These are phyloP conservation scores for Ophiostoma ulmi DNA, from an alignment of 2,329 filamentous ascomycete genomes.

Conservation along the genomic window DNA sequence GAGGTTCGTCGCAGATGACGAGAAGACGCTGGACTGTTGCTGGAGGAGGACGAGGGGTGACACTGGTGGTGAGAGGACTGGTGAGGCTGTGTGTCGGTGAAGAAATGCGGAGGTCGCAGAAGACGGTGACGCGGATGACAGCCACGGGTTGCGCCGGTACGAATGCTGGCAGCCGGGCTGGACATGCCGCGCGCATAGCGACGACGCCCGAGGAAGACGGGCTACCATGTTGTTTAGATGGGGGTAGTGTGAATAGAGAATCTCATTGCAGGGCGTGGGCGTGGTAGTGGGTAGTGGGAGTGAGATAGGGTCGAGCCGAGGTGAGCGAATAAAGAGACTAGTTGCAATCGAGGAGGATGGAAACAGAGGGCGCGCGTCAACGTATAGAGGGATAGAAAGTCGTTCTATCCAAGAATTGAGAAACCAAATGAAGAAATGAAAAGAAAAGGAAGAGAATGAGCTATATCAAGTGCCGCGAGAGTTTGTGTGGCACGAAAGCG, in stretches of 20 bases:
- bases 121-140: not conserved
- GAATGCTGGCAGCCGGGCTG: constrained; percentile 17
- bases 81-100: not conserved
- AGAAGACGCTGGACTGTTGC: not conserved
- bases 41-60: not conserved
- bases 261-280: not conserved
- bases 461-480: not conserved
- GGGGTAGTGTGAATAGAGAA: not conserved
- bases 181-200: constrained; percentile 23
- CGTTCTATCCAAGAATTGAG: not conserved
- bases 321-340: not conserved
- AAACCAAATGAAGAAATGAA: not conserved
- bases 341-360: constrained; percentile 5
- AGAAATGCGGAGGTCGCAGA: constrained; percentile 17
- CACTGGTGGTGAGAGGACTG: not conserved
- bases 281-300: not conserved
- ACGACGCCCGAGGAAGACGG: constrained; percentile 25
- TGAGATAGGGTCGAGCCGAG: not conserved
- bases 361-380: not conserved
- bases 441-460: not conserved
- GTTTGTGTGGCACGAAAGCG: not conserved
- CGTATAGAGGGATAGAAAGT: not conserved
- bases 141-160: not conserved
- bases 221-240: constrained; percentile 23
- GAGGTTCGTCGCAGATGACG: not conserved